phyloP scores from a whole-genome alignment of 176 grass and related monocot species.

The Aegilops tauschii region DNA sequence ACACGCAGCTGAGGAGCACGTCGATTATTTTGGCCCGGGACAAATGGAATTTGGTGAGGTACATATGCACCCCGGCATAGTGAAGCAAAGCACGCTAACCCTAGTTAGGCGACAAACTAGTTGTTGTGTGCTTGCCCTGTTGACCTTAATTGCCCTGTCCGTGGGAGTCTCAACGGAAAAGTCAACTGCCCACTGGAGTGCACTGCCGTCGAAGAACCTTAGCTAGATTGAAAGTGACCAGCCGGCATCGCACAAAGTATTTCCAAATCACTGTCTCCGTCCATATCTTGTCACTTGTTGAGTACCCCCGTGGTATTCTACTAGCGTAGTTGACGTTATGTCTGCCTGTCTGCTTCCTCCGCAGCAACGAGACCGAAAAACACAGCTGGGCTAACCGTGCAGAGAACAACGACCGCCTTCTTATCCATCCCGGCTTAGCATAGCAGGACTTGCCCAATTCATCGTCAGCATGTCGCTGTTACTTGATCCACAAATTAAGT shows the following conservation, averaged over 20 bases:
- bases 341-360: background rate
- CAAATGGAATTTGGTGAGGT: background rate
- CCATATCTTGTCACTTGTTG: background rate
- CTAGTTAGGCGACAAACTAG: too few species aligned
- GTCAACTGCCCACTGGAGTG: background rate
- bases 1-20: background rate
- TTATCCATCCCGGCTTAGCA: too few species aligned
- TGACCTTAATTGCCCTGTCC: background rate
- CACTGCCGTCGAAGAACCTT: too few species aligned
- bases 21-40: too few species aligned
- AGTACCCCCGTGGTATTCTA: background rate
- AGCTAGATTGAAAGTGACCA: background rate
- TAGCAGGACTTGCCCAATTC: background rate
- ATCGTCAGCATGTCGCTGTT: conserved; percentile 33
- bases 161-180: background rate
- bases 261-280: background rate
- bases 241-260: background rate
- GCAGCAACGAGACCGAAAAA: background rate
- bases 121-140: background rate
- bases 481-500: conserved; percentile 28
- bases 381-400: background rate
- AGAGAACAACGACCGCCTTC: background rate
- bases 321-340: background rate
- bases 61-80: background rate
- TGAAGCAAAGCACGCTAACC: background rate